Evolutionary conservation across 2,329 filamentous ascomycete species (phyloP).

Genomic region (Alternaria ventricosa): DNA sequence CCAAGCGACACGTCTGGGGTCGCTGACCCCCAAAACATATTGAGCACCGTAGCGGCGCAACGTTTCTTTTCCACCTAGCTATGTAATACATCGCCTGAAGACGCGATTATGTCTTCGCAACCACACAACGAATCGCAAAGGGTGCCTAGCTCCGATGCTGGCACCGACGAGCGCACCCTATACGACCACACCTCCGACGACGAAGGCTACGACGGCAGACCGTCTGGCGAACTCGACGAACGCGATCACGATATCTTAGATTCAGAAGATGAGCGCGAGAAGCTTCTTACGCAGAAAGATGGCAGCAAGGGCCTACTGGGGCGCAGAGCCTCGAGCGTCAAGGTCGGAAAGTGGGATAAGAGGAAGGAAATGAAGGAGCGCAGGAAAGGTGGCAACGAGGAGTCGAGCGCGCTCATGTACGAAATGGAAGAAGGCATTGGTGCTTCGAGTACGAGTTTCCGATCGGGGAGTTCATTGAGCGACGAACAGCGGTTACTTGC

Average conservation of each 20-base stretch:
- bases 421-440: constrained; percentile 86
- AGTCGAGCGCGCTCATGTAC: constrained; percentile 81
- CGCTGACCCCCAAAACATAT: constrained; percentile 13
- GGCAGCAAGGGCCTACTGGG: constrained; percentile 34
- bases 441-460: constrained; percentile 58
- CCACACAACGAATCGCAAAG: constrained; percentile 21
- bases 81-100: constrained; percentile 20
- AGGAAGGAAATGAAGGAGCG: constrained; percentile 35
- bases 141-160: constrained; percentile 28
- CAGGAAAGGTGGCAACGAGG: constrained; percentile 61
- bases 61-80: neutral
- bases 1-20: constrained; percentile 12
- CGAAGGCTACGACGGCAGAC: constrained; percentile 41
- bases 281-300: constrained; percentile 46
- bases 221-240: constrained; percentile 44
- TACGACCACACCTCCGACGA: constrained; percentile 41
- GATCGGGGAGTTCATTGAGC: constrained; percentile 49
- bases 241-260: constrained; percentile 51
- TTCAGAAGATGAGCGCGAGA: constrained; percentile 56
- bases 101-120: constrained; percentile 30
- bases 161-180: constrained; percentile 40
- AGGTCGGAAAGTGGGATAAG: constrained; percentile 38
- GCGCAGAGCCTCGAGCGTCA: constrained; percentile 34
- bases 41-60: constrained; percentile 11
- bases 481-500: constrained; percentile 62